Evolutionary conservation across 805 yeast species (phyloP).

Genomic region (Hanseniaspora thailandica): DNA sequence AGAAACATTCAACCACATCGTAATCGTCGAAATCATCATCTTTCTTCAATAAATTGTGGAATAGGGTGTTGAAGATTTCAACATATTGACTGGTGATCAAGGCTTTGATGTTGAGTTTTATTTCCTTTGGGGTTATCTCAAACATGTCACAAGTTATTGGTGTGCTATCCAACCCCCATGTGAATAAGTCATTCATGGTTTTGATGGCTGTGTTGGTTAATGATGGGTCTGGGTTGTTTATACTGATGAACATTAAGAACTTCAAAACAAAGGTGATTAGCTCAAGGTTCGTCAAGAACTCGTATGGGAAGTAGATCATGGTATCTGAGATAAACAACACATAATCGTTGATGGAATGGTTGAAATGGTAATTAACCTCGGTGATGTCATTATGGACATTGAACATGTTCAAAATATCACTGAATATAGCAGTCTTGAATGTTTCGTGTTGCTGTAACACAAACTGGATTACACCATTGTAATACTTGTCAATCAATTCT

Average conservation of each 20-base stretch:
- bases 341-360: slow-evolving; percentile 73
- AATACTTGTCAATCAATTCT: background rate
- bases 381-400: background rate
- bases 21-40: slow-evolving; percentile 54
- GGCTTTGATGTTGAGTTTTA: slow-evolving; percentile 38
- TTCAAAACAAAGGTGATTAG: slow-evolving; percentile 44
- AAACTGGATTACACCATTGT: background rate
- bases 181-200: slow-evolving; percentile 64
- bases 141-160: slow-evolving; percentile 55
- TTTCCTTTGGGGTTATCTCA: slow-evolving; percentile 44
- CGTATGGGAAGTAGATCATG: slow-evolving; percentile 51
- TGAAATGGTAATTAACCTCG: slow-evolving; percentile 13
- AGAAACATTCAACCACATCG: slow-evolving; percentile 26
- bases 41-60: slow-evolving; percentile 57
- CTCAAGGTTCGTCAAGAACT: slow-evolving; percentile 28
- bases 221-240: slow-evolving; percentile 44
- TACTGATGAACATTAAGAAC: slow-evolving; percentile 37
- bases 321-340: slow-evolving; percentile 69
- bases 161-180: slow-evolving; percentile 75
- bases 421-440: slow-evolving; percentile 3
- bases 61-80: slow-evolving; percentile 37
- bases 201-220: slow-evolving; percentile 32
- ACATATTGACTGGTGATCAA: slow-evolving; percentile 48
- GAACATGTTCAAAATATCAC: background rate
- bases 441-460: slow-evolving; percentile 1